Conservation (phyloP, 2,329 filamentous ascomycete genomes). For the Fusarium domesticum region DNA sequence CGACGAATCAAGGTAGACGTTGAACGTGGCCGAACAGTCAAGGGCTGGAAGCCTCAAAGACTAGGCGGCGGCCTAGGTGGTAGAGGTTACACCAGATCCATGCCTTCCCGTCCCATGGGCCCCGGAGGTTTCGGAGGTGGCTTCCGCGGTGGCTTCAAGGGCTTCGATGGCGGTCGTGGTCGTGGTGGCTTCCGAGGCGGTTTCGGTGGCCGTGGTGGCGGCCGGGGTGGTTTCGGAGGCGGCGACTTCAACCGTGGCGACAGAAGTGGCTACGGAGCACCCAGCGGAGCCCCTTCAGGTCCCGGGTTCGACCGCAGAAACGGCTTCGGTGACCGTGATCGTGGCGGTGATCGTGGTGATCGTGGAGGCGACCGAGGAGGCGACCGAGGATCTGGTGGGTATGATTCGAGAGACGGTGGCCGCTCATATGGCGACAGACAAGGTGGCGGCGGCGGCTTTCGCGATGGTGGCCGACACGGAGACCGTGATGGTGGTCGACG, state of each 20-base stretch:
- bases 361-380: slow-evolving; percentile 38
- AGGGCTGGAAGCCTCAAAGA: slow-evolving; percentile 87
- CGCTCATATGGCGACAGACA: slow-evolving; percentile 60
- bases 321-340: slow-evolving; percentile 41
- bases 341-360: slow-evolving; percentile 40
- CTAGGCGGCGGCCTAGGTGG: slow-evolving; percentile 91
- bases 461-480: slow-evolving; percentile 37
- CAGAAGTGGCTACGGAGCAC: slow-evolving; percentile 50
- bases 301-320: slow-evolving; percentile 51
- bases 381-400: slow-evolving; percentile 57
- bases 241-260: slow-evolving; percentile 42
- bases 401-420: slow-evolving; percentile 54
- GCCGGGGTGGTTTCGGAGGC: slow-evolving; percentile 53
- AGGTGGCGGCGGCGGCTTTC: slow-evolving; percentile 48
- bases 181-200: slow-evolving; percentile 48
- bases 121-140: slow-evolving; percentile 58
- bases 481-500: slow-evolving; percentile 48
- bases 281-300: slow-evolving; percentile 59
- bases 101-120: slow-evolving; percentile 66
- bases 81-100: slow-evolving; percentile 84
- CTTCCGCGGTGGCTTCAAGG: slow-evolving; percentile 46
- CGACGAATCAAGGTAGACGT: slow-evolving; percentile 92
- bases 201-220: slow-evolving; percentile 55
- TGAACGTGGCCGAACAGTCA: slow-evolving; percentile 90
- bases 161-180: slow-evolving; percentile 45